Evolutionary conservation across 257 asterid genomes (phyloP), one percentile per base, ranked within the genome.

Genomic region (Verbascum thapsus): DNA sequence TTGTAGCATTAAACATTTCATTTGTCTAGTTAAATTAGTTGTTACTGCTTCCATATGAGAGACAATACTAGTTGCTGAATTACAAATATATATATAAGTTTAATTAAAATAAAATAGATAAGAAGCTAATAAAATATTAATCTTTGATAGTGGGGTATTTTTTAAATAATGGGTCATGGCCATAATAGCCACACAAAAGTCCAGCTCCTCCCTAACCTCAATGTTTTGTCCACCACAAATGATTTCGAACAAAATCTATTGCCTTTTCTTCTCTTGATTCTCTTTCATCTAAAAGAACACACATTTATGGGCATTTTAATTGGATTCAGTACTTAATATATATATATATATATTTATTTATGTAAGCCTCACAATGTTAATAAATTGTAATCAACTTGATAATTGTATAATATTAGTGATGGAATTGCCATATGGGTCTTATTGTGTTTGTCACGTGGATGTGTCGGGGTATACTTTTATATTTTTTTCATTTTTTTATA

Each of bases 361-460:
- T n/a, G n/a, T n/a, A n/a, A n/a, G n/a, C n/a, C n/a, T n/a, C n/a
- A n/a, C n/a, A n/a, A n/a, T n/a, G n/a, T n/a, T n/a, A n/a, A n/a
- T n/a, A n/a, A 66, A 34, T 7, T 72, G 22, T 34, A 44, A 45
- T 32, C 71, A 76, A 75, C 41, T 67, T 39, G 71, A 35, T 45
- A 66, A 45, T 72, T 65, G n/a, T 45, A 61, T 53, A 48, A 48
- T 58, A 18, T 47, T 11, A 40, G 26, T 40, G 45, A 38, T 16
- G 58, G 34, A 41, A 43, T n/a, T 30, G 7, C 45, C 54, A 37
- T 8, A 19, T 53, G 59, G 71, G 57, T 58, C 58, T 37, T n/a
- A n/a, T n/a, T 30, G 52, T 69, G 74, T 57, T 49, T 22, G 47
- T 75, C 87, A 80, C 80, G 72, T 80, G 85, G 51, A 19, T 23